These are phyloP conservation scores for Fragilariopsis cylindrus DNA, from an alignment of 108 stramenopile species.

Conservation along the genomic window DNA sequence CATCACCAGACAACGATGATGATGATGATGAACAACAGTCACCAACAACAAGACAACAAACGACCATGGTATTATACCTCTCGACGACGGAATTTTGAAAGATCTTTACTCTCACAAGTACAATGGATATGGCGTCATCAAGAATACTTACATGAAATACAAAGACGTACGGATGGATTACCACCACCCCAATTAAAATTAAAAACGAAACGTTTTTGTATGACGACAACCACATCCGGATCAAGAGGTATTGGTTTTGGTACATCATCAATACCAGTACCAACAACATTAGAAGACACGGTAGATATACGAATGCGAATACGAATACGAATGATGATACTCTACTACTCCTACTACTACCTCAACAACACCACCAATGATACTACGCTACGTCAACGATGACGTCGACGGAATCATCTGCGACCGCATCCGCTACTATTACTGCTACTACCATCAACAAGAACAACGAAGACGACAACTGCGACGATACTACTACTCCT, in stretches of 20 bases:
- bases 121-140: conserved; percentile 28
- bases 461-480: not conserved
- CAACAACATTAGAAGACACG: not conserved
- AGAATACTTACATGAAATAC: conserved; percentile 17
- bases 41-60: not conserved
- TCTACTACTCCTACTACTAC: not conserved
- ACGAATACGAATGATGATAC: not conserved
- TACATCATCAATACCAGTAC: not conserved
- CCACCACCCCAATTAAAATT: conserved; percentile 25
- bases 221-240: not conserved
- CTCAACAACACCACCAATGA: not conserved
- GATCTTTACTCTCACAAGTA: conserved; percentile 20
- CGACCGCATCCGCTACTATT: not conserved
- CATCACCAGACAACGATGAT: not conserved
- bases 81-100: conserved; percentile 28
- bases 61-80: conserved; percentile 6
- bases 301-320: not conserved
- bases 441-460: not conserved
- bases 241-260: not conserved
- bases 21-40: not conserved
- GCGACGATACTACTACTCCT: not conserved
- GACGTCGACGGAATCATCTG: too few species aligned
- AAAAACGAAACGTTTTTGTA: conserved; percentile 21
- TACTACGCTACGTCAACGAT: not conserved
- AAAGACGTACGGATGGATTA: conserved; percentile 10